Evolutionary conservation across 2,329 filamentous ascomycete species (phyloP), one percentile per base, ranked within the genome.

Genomic region (Paecilomyces sp.): DNA sequence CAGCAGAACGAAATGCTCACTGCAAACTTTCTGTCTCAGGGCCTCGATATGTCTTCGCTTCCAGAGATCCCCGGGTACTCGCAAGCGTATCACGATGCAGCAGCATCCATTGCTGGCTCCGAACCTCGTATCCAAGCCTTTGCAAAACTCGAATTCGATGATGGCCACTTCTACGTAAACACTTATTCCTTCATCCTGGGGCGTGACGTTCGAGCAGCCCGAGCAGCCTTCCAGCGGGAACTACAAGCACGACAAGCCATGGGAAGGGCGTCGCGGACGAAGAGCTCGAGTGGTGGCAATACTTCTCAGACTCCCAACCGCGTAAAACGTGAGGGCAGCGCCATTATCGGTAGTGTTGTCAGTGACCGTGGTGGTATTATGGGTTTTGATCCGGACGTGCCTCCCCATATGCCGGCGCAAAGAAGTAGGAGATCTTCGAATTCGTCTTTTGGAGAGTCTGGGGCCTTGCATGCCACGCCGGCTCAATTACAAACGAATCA

Each of bases 161-260:
- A 88, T 72, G 85, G 85, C 57, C 83, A 85, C 67, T 88, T 85
- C 69, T 87, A 86, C 68, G 83, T 87, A 74, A 85, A 83, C 63
- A 87, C 84, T 5, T 84, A 84, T 65, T 81, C 83, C 31, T 82
- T 87, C 59, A 81, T 85, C 56, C 75, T 88, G n/a, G 85, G 84
- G 51, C 82, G 85, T 69, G 85, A 88, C 71, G 77, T 84, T 55
- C 77, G 79, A 61, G 81, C 80, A 6, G 78, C 77, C 28, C 74
- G 77, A 54, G 75, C 77, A 13, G 80, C 79, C 31, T 73, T 76
- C 60, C 75, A 77, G 58, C 71, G 75, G 64, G 77, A 79, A 62
- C 67, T 75, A 55, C 74, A 78, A 65, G 73, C 69, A 53, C 71
- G 74, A 62, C 75, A 79, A 65, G 70, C 66, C 59, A 70, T 73